These are phyloP conservation scores for Rhodotorula sp. DNA, from an alignment of 1,284 basidiomycete species.

Conservation along the genomic window DNA sequence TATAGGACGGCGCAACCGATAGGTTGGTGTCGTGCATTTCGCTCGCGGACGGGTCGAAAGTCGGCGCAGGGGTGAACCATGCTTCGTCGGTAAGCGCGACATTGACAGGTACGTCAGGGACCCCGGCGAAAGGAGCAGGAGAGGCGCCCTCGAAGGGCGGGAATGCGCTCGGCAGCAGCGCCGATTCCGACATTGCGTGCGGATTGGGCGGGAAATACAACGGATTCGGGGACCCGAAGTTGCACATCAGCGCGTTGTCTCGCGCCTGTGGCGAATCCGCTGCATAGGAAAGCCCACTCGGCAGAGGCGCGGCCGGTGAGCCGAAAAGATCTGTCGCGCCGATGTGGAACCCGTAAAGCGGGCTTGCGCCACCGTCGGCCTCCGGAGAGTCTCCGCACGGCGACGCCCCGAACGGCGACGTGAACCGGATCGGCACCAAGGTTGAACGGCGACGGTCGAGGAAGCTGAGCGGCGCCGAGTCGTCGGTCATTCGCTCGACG, in stretches of 20 bases:
- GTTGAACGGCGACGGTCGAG: conserved; percentile 18
- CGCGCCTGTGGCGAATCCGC: not conserved
- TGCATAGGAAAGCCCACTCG: not conserved
- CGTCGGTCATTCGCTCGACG: not conserved
- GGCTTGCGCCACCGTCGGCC: no score
- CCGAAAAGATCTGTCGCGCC: conserved; percentile 17
- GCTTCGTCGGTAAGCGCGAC: not conserved
- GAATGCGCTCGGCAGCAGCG: not conserved
- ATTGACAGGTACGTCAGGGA: not conserved
- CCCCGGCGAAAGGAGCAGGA: not conserved
- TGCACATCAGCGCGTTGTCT: not conserved
- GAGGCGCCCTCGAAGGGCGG: not conserved
- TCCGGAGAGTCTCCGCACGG: not conserved
- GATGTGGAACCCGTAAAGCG: conserved; percentile 16
- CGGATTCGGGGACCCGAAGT: conserved; percentile 13
- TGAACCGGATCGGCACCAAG: conserved; percentile 16
- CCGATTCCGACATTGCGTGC: no score
- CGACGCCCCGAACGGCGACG: not conserved
- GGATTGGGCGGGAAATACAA: conserved; percentile 1
- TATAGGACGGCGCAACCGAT: not conserved
- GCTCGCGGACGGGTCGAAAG: not conserved
- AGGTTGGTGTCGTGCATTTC: conserved; percentile 12
- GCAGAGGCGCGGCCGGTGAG: conserved; percentile 1
- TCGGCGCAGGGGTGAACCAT: not conserved
- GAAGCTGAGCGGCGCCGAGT: not conserved